Conservation (phyloP, 306 rosid genomes). For the Abrus precatorius region DNA sequence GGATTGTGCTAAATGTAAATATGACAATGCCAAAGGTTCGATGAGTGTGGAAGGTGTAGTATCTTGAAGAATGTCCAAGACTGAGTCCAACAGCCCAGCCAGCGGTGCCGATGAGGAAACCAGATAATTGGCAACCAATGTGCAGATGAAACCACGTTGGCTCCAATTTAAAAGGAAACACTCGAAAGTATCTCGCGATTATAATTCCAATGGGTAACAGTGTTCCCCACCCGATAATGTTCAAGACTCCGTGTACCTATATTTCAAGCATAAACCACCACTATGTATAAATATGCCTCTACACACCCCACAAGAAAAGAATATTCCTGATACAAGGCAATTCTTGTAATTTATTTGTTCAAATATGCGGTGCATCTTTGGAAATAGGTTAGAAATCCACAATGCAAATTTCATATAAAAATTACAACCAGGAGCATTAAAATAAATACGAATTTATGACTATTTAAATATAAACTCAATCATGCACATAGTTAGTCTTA, state of each 20-base stretch:
- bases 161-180: not conserved
- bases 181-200: conserved; percentile 67
- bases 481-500: no score
- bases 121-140: conserved; percentile 55
- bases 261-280: not conserved
- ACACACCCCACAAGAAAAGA: no score
- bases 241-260: conserved; percentile 84
- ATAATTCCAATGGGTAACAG: conserved; percentile 78
- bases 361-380: no score
- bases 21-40: conserved; percentile 64
- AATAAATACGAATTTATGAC: no score
- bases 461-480: no score
- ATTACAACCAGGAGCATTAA: no score
- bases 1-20: conserved; percentile 71
- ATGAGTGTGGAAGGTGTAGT: conserved; percentile 67
- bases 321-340: no score
- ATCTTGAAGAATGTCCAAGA: conserved; percentile 72
- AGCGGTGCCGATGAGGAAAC: conserved; percentile 63
- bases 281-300: not conserved
- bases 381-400: no score
- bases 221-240: conserved; percentile 86
- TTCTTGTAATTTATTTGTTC: no score
- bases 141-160: conserved; percentile 52
- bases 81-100: conserved; percentile 79
- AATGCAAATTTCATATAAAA: no score